A percentile compares a stretch with the other conserved stretches of the same genome.
These are phyloP conservation scores for Heliamphora exappendiculata DNA, from an alignment of 148 eudicot genomes.

Conservation along the genomic window DNA sequence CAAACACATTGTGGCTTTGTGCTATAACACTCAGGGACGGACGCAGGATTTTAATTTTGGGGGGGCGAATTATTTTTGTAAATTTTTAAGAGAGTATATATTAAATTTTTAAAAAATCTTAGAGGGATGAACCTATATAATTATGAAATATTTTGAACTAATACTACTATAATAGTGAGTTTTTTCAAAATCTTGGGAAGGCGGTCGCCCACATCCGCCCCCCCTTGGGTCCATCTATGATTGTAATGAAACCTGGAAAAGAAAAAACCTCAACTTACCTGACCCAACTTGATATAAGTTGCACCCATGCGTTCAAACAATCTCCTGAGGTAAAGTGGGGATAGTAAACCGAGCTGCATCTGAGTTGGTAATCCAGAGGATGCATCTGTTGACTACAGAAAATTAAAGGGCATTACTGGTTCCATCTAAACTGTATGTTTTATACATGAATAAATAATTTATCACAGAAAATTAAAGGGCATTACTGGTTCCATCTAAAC, in stretches of 20 bases:
- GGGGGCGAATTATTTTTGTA: too few species aligned
- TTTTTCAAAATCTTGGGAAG: too few species aligned
- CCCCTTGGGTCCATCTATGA: too few species aligned
- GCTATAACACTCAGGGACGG: too few species aligned
- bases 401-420: constrained; percentile 12
- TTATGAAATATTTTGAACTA: too few species aligned
- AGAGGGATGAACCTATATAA: too few species aligned
- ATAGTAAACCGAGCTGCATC: constrained; percentile 70
- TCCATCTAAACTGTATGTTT: background rate
- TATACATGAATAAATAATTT: background rate
- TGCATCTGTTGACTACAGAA: constrained; percentile 52
- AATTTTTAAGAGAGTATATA: too few species aligned
- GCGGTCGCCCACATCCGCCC: too few species aligned
- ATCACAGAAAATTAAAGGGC: constrained; percentile 9
- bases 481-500: constrained; percentile 6
- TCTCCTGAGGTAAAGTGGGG: constrained; percentile 80
- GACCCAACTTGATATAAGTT: constrained; percentile 93
- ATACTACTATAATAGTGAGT: too few species aligned
- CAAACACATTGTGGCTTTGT: background rate
- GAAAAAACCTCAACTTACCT: constrained; percentile 40
- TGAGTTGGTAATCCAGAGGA: constrained; percentile 64
- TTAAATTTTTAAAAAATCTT: too few species aligned
- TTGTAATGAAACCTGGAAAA: background rate
- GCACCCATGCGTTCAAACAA: constrained; percentile 98
- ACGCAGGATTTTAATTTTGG: too few species aligned